These are phyloP conservation scores for Verticillium isaacii DNA, from an alignment of 2,329 filamentous ascomycete genomes.

Conservation along the genomic window DNA sequence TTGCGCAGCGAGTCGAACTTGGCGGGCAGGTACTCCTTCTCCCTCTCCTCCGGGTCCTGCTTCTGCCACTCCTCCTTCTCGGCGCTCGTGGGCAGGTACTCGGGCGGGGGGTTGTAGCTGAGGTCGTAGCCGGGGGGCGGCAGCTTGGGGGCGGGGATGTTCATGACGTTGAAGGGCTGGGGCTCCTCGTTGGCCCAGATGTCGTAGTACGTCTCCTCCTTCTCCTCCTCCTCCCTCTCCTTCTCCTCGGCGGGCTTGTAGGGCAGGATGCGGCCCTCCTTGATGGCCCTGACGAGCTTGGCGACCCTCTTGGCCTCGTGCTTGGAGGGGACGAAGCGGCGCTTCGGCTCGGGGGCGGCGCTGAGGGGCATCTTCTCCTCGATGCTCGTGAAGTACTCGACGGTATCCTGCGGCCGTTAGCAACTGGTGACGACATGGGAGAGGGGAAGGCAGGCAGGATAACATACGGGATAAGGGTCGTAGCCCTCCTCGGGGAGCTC, in stretches of 20 bases:
- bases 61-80: constrained; percentile 85
- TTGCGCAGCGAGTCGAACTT: constrained; percentile 81
- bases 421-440: not conserved
- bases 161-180: constrained; percentile 81
- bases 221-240: constrained; percentile 65
- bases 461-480: constrained; percentile 77
- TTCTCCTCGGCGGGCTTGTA: constrained; percentile 70
- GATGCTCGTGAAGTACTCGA: constrained; percentile 90
- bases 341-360: constrained; percentile 90
- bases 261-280: constrained; percentile 88
- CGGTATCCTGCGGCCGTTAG: constrained; percentile 56
- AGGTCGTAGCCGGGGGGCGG: constrained; percentile 91
- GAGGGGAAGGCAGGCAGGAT: not conserved
- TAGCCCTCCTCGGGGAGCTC: constrained; percentile 84
- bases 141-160: constrained; percentile 89
- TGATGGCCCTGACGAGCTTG: constrained; percentile 94
- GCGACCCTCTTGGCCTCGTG: constrained; percentile 95
- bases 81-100: constrained; percentile 83
- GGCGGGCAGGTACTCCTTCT: constrained; percentile 81
- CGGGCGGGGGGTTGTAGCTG: constrained; percentile 91
- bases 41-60: constrained; percentile 82
- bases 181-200: constrained; percentile 92
- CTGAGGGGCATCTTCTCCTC: constrained; percentile 93
- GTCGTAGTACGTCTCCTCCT: constrained; percentile 73
- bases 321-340: constrained; percentile 92